These are phyloP conservation scores for Aspergillus aculeatinus DNA, from an alignment of 2,329 filamentous ascomycete genomes.

Conservation along the genomic window DNA sequence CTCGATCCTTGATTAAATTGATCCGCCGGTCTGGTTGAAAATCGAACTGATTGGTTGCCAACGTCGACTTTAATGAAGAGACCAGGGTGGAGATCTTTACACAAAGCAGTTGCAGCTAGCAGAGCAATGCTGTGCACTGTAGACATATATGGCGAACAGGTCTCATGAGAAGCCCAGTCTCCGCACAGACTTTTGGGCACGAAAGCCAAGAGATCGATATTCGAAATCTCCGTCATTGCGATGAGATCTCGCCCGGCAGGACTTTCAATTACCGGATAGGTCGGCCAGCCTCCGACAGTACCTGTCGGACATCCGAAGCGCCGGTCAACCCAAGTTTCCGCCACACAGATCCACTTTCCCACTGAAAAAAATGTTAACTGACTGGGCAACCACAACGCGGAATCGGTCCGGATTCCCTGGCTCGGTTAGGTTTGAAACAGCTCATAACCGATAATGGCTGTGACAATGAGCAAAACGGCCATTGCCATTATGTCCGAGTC, in stretches of 20 bases:
- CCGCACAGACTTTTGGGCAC: neutral
- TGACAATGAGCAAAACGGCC: neutral
- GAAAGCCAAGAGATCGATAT: neutral
- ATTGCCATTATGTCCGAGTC: neutral
- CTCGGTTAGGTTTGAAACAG: neutral
- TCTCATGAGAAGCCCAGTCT: neutral
- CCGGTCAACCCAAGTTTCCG: conserved; percentile 1
- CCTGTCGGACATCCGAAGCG: conserved; percentile 8
- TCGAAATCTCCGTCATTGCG: neutral
- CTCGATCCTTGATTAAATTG: neutral
- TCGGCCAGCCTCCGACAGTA: neutral
- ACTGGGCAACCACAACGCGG: neutral
- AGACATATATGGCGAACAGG: neutral
- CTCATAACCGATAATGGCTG: neutral
- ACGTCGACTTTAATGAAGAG: neutral
- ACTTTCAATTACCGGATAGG: neutral
- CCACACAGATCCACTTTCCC: conserved; percentile 6
- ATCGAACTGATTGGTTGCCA: neutral
- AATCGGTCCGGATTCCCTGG: neutral
- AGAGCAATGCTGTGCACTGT: neutral
- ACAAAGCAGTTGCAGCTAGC: neutral
- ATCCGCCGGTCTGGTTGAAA: neutral
- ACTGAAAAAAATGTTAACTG: neutral
- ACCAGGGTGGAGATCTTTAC: neutral
- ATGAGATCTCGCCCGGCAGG: neutral